Evolutionary conservation across 2,329 filamentous ascomycete genomes (phyloP).

Genomic region (Coleophoma eucalyptorum): DNA sequence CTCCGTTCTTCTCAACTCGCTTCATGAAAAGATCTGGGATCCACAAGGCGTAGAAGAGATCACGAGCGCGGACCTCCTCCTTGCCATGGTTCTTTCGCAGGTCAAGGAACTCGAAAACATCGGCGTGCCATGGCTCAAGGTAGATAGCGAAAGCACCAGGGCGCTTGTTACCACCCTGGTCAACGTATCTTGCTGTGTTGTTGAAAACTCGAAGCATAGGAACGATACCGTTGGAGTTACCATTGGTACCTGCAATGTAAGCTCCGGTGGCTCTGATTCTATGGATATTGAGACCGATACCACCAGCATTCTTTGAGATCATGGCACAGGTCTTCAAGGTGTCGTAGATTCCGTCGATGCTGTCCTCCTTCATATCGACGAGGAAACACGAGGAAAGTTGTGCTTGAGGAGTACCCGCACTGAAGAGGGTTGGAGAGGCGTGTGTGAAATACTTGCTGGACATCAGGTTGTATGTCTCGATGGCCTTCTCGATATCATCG

Average conservation of each 20-base stretch:
- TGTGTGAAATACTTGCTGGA: slow-evolving; percentile 98
- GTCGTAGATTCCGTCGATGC: slow-evolving; percentile 98
- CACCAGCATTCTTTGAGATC: slow-evolving; percentile 99
- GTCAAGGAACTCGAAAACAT: slow-evolving; percentile 96
- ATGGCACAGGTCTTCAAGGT: slow-evolving; percentile 98
- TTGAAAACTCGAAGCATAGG: slow-evolving; percentile 99
- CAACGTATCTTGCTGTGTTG: slow-evolving; percentile 97
- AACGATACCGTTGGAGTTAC: slow-evolving; percentile 94
- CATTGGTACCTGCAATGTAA: slow-evolving; percentile 97
- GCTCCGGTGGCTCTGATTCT: slow-evolving; percentile 95
- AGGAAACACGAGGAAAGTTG: slow-evolving; percentile 98
- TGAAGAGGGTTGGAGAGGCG: slow-evolving; percentile 96
- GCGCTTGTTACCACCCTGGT: slow-evolving; percentile 98
- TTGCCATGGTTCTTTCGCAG: slow-evolving; percentile 99
- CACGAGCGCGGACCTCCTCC: slow-evolving; percentile 93
- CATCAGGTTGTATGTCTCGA: slow-evolving; percentile 99
- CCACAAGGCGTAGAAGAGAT: slow-evolving; percentile 97
- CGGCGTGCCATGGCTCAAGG: slow-evolving; percentile 97
- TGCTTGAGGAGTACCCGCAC: slow-evolving; percentile 89
- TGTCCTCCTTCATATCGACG: slow-evolving; percentile 99
- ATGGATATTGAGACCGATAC: slow-evolving; percentile 95
- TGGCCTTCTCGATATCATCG: slow-evolving; percentile 86
- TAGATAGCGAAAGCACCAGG: slow-evolving; percentile 98
- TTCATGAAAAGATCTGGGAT: slow-evolving; percentile 99
- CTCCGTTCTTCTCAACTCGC: slow-evolving; percentile 92